Conservation (phyloP, 2,329 filamentous ascomycete species). For the Capronia epimyces region DNA sequence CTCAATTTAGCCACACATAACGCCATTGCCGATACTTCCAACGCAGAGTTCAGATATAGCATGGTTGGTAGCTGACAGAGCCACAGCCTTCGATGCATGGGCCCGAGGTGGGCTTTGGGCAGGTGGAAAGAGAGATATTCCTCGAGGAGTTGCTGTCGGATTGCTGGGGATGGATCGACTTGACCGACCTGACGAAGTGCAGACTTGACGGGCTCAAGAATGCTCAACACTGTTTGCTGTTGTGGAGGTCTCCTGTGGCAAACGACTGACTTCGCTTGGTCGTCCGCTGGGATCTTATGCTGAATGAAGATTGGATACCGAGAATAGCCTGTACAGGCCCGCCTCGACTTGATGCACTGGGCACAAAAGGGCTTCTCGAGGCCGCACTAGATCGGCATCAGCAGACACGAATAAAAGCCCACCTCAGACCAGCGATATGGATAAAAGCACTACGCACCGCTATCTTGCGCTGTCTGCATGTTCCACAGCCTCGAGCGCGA, state of each 20-base stretch:
- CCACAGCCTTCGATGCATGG: conserved; percentile 28
- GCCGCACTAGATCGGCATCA: conserved; percentile 29
- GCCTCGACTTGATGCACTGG: conserved; percentile 32
- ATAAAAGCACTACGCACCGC: conserved; percentile 15
- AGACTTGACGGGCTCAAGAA: neutral
- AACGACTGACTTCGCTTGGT: neutral
- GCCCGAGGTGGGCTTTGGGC: conserved; percentile 13
- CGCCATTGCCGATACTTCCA: conserved; percentile 32
- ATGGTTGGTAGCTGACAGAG: conserved; percentile 30
- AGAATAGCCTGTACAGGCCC: conserved; percentile 33
- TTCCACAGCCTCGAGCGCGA: conserved; percentile 30
- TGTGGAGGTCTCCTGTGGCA: neutral
- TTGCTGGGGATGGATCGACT: conserved; percentile 13
- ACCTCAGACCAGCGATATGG: neutral
- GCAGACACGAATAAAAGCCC: neutral
- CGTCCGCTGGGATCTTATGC: conserved; percentile 15
- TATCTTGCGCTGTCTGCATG: conserved; percentile 31
- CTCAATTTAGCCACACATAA: conserved; percentile 32
- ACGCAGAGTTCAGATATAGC: conserved; percentile 27
- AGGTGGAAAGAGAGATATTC: conserved; percentile 30
- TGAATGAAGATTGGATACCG: conserved; percentile 31
- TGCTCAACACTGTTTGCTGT: neutral
- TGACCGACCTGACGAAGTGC: conserved; percentile 1
- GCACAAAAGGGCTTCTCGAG: conserved; percentile 31
- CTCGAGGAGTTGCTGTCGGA: conserved; percentile 32